A percentile compares a stretch with the other conserved stretches of the same genome.
Evolutionary conservation across 352 stramenopile species (phyloP).

Genomic region (Hyphochytrium catenoides): DNA sequence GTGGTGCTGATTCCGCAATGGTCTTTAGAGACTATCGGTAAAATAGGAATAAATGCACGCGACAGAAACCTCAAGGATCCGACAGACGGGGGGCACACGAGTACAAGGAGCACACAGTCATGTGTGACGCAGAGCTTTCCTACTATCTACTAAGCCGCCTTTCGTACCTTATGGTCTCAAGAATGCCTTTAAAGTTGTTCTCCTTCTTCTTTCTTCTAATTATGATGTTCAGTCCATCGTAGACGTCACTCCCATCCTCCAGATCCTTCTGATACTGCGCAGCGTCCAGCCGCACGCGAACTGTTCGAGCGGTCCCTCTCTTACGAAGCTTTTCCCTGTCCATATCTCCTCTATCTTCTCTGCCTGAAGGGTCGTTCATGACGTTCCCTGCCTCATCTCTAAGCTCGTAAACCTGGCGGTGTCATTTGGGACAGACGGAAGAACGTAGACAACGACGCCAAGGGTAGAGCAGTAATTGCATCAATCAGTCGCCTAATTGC

Average conservation of each 20-base stretch:
- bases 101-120: too few relatives aligned
- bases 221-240: conserved; percentile 78
- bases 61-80: too few relatives aligned
- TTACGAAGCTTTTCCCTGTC: conserved; percentile 7
- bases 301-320: conserved; percentile 39
- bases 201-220: conserved; percentile 55
- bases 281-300: conserved; percentile 71
- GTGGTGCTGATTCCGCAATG: too few relatives aligned
- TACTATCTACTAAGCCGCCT: neutral
- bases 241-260: conserved; percentile 27
- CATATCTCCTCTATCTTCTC: conserved; percentile 7
- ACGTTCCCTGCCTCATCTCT: conserved; percentile 50
- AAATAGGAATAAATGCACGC: too few relatives aligned
- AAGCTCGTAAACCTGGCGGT: too few relatives aligned
- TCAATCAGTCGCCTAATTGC: too few relatives aligned
- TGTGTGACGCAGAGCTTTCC: neutral
- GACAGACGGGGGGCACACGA: too few relatives aligned
- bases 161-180: conserved; percentile 55
- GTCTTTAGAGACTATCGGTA: too few relatives aligned
- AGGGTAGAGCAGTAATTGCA: too few relatives aligned
- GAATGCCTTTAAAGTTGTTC: conserved; percentile 85
- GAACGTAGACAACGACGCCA: too few relatives aligned
- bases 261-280: conserved; percentile 80
- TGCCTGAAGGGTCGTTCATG: conserved; percentile 29
- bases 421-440: too few relatives aligned